Base-by-base conservation (phyloP, 345 rosid species). In the Rhizophora apiculata region DNA sequence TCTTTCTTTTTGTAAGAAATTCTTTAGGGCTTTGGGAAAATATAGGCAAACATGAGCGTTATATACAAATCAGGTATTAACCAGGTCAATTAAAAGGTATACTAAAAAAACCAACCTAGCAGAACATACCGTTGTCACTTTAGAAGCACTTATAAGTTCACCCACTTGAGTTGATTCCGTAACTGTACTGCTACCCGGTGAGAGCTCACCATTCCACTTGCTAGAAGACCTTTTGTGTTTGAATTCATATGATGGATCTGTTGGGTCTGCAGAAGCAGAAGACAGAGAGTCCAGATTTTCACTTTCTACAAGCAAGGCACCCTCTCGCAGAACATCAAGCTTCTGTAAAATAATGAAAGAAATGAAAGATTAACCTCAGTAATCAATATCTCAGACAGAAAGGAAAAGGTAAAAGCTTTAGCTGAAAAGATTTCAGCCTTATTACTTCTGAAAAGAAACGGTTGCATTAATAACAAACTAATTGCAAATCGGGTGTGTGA, bases 121-220 rank as follows among this genome's bases (percentile, higher is more conserved):
- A 73, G 46, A 66, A 71, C 87, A 46, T 80, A 87, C 88, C 60
- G 80, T 64, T 31, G 76, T 51, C 67, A 78, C 43, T 72, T 83
- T 89, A 29, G 87, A 78, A 67, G 85, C 75, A 75, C 74, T 63
- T 48, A 83, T 74, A 71, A 74, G 81, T 71, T 84, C 87, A 75
- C 93, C 86, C 68, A 68, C 87, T 69, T 85, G 95, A 75, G 84
- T 82, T 73, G 85, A 79, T 76, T 95, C 99, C n/a, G 87, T 78
- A 67, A 88, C 72, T 10, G 85, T 75, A 79, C 96, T 86, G 78
- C 87, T 79, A 67, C 73, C 72, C 26, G 89, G 83, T 56, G 93
- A 89, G 75, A 88, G 77, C 68, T 96, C 96, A 32, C 82, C 89
- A 83, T 87, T 90, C 85, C 86, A 79, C 85, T 81, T 87, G 91